These are phyloP conservation scores for Ogataea trehaloabstinens DNA, from an alignment of 805 yeast genomes.

Conservation along the genomic window DNA sequence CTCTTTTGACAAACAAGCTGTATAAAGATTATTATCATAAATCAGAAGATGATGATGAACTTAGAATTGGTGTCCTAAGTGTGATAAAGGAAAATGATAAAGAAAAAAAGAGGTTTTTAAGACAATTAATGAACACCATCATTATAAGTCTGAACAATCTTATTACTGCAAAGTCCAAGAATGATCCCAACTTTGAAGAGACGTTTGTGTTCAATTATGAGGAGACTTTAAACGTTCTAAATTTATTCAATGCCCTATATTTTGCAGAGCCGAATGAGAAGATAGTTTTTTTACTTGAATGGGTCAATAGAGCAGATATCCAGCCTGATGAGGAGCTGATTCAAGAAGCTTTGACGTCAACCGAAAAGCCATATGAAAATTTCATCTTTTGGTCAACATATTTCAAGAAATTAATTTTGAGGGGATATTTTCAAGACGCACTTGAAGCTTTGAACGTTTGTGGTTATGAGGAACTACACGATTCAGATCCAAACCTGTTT, in stretches of 20 bases:
- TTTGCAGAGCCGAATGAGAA: slow-evolving; percentile 42
- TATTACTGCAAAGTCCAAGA: slow-evolving; percentile 27
- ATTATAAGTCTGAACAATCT: slow-evolving; percentile 32
- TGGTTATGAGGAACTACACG: slow-evolving; percentile 38
- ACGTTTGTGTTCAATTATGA: slow-evolving; percentile 28
- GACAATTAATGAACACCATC: slow-evolving; percentile 20
- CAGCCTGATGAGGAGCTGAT: slow-evolving; percentile 56
- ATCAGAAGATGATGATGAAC: slow-evolving; percentile 21
- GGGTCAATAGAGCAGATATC: slow-evolving; percentile 72
- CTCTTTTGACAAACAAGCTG: slow-evolving; percentile 41
- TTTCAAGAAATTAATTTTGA: slow-evolving; percentile 50
- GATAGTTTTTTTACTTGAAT: slow-evolving; percentile 46
- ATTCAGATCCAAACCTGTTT: slow-evolving; percentile 30
- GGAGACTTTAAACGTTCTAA: slow-evolving; percentile 51
- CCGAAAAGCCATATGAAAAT: slow-evolving; percentile 43
- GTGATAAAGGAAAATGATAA: slow-evolving; percentile 34
- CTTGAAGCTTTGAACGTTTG: slow-evolving; percentile 43
- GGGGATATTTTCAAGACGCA: slow-evolving; percentile 65
- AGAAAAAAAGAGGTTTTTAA: slow-evolving; percentile 37
- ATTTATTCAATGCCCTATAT: slow-evolving; percentile 54
- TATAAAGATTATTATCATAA: slow-evolving; percentile 34
- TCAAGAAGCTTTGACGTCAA: slow-evolving; percentile 42
- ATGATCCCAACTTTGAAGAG: slow-evolving; percentile 17
- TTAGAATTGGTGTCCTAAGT: slow-evolving; percentile 30
- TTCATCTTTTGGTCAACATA: slow-evolving; percentile 62